Evolutionary conservation across 2,329 filamentous ascomycete species (phyloP), one percentile per base, ranked within the genome.

Genomic region (Thielaviopsis euricoi): DNA sequence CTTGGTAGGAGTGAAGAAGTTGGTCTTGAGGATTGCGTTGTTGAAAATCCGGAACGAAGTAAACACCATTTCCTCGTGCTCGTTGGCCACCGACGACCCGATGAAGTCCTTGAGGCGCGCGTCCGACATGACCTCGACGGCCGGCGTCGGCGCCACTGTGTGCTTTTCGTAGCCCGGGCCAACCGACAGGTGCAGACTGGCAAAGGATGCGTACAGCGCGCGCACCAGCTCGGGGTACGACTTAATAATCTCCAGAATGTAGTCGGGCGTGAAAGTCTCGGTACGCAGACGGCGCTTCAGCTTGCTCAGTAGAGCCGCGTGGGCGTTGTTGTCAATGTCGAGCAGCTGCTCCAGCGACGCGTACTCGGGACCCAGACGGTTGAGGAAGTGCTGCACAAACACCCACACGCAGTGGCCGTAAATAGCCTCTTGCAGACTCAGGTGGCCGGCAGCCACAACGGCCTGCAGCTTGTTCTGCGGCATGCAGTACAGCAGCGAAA

Each of bases 1-100:
- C 78, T 98, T 98, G 63, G 93, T 98, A 0, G 93, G 93, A 0
- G 93, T 98, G 69, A 83, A 85, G 77, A 94, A 96, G 76, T 98
- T 98, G 65, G 93, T 98, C 81, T 97, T 98, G 64, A 97, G 78
- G 52, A 97, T 84, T 52, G 87, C 82, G 59, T 81, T 83, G 76
- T 98, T 98, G 82, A 98, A 98, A 62, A 93, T 84, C 58, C 89
- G 83, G 81, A 98, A 97, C 17, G 90, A 89, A 49, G 83, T 89
- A 89, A 98, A 94, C 64, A 98, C 93, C 84, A 96, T 94, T 68
- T 91, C 86, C 67, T 98, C 89, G 71, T 98, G 90, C 73, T 98
- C 91, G 67, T 95, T 97, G 60, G 78, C 79, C 19, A 88, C 85
- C n/a, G 85, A 86, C 67, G 82, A 85, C 61, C 85, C 79, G 67